Base-by-base conservation (phyloP, 768 basidiomycete genomes). In the Tricholoma saponaceum region DNA sequence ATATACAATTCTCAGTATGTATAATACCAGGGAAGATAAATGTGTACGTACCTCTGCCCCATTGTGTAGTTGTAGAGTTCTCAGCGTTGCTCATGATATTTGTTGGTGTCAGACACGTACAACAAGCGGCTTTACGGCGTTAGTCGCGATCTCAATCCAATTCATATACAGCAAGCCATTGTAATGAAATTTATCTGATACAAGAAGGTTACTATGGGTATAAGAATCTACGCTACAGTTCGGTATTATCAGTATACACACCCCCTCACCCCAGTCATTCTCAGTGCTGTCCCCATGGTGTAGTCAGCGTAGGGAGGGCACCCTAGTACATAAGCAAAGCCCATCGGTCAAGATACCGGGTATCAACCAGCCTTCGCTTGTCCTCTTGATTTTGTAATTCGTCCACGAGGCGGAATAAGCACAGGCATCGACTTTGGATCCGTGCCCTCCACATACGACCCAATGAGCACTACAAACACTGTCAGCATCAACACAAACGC, bases 391-490 rank as follows among this genome's bases (percentile, higher is more conserved):
- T 30, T 50, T 25, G n/a, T 8, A 28, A 6, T 28, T 18, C 47
- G 47, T 18, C 16, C 22, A 18, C 47, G 6, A n/a, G 23, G 16
- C 16, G 14, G 7, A n/a, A n/a, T 8, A 49, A 26, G 47, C 26
- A 26, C 7, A 9, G 18, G 2, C 41, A 10, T 20, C 5, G 25
- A 25, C 12, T 4, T 12, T 8, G 46, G 2, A 16, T 30, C 26
- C 8, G 26, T 18, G 16, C n/a, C 7, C 47, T 43, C 37, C 33
- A 55, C 47, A 16, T n/a, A 53, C 20, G 61, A 57, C 0, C 63
- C 65, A 51, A 60, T 52, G 7, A 68, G 28, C 20, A 64, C 66
- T 67, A 46, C 30, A 51, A 35, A 32, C 16, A 18, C 44, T 23
- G 4, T 47, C 5, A 57, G 47, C 49, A 49, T 32, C 14, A 46